Evolutionary conservation across 345 rosid species (phyloP), one percentile per base, ranked within the genome.

Genomic region (Salix caprea): DNA sequence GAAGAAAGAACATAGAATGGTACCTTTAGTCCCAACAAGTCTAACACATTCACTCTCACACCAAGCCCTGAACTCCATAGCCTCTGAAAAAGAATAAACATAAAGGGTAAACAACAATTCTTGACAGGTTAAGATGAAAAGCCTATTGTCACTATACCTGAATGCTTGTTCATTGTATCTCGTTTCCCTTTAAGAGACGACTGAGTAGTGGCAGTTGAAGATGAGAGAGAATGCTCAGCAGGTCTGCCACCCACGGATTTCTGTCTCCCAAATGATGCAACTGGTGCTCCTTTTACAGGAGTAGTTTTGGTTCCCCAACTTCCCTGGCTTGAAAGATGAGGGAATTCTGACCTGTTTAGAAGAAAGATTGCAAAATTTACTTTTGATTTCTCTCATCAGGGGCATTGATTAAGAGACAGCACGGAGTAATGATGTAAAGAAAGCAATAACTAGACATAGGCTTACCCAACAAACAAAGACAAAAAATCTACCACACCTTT

Each of bases 51-150:
- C 98, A 62, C 82, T 85, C 81, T 90, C 88, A 72, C 99, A 96
- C 99, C 99, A 96, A 84, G 92, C 94, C 81, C 89, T 88, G 88
- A 96, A 96, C 82, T 85, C 96, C 89, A 82, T 88, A 46, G 98
- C 97, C 90, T 93, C 99, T 96, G 98, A 79, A 74, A 81, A 18
- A 70, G 75, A 32, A 61, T 58, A 80, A 67, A 83, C 40, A 76
- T 70, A 39, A 69, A 77, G 15, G 58, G 61, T 37, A 4, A 52
- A 32, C 64, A 13, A 28, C 56, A 40, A 40, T 65, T 75, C 28
- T 18, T 21, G 44, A 61, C 46, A 34, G 26, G 36, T 54, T 30
- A 64, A 34, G 13, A 67, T 48, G 40, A 62, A 15, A 67, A 60
- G 15, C 37, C 13, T 23, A 30, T 28, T 69, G 71, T 54, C 56